Percentiles rank a stretch among this genome's conserved stretches.
Evolutionary conservation across 2,329 filamentous ascomycete species (phyloP).

Genomic region (Phyllosticta capitalensis): DNA sequence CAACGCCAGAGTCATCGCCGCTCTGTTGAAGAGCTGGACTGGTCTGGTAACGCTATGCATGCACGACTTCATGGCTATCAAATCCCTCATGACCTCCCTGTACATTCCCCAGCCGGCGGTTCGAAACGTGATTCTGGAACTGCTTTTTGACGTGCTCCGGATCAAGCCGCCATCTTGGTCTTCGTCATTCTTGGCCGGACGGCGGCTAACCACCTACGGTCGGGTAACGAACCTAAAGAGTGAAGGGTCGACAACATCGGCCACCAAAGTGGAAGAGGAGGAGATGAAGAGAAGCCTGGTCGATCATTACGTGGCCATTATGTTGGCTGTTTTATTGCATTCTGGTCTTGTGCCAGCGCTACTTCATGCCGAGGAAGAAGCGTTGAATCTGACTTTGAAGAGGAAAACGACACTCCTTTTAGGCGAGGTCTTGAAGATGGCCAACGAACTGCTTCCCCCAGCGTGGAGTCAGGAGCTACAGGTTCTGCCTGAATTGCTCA

Average conservation of each 20-base stretch:
- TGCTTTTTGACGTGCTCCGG: constrained; percentile 72
- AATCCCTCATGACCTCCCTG: constrained; percentile 63
- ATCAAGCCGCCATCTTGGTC: constrained; percentile 96
- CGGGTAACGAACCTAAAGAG: constrained; percentile 76
- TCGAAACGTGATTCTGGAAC: constrained; percentile 73
- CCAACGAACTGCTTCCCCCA: constrained; percentile 73
- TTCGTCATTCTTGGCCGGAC: constrained; percentile 84
- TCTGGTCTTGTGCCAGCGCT: constrained; percentile 54
- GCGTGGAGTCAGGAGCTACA: constrained; percentile 78
- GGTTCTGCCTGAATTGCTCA: constrained; percentile 75
- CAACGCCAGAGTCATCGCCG: constrained; percentile 86
- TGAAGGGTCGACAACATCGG: constrained; percentile 37
- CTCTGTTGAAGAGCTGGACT: constrained; percentile 86
- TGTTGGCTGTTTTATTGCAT: constrained; percentile 76
- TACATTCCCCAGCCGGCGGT: constrained; percentile 48
- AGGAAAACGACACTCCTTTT: constrained; percentile 85
- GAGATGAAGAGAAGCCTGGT: constrained; percentile 64
- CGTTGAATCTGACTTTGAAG: constrained; percentile 60
- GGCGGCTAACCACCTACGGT: constrained; percentile 91
- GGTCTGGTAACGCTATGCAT: constrained; percentile 81
- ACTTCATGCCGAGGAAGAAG: constrained; percentile 55
- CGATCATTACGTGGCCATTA: constrained; percentile 84
- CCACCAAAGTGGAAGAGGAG: constrained; percentile 57
- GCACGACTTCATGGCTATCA: constrained; percentile 76
- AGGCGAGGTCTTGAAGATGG: constrained; percentile 82